Conservation (phyloP, 495 filamentous ascomycete genomes). For the Tuber aestivum region DNA sequence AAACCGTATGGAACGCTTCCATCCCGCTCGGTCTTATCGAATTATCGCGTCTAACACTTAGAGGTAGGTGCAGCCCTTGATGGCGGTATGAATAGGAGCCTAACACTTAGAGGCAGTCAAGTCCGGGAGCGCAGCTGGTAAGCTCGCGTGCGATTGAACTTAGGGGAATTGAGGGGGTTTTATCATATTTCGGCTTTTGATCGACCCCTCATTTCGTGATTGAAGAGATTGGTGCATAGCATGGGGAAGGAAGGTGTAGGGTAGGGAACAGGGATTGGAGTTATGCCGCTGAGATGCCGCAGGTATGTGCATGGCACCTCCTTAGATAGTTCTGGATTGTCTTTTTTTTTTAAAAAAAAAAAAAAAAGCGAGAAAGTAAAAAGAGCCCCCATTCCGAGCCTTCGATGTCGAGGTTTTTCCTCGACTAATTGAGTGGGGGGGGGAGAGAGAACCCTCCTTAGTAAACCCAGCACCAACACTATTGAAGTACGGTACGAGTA, state of each 20-base stretch:
- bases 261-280: background rate
- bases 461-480: background rate
- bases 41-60: constrained; percentile 18
- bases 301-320: too few species aligned
- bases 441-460: background rate
- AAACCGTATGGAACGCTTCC: background rate
- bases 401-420: too few species aligned
- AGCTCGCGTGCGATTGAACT: constrained; percentile 38
- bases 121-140: constrained; percentile 17
- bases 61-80: constrained; percentile 12
- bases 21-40: background rate
- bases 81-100: constrained; percentile 17
- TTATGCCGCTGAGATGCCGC: background rate
- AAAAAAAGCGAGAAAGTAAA: too few species aligned
- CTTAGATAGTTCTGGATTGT: too few species aligned
- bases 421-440: too few species aligned
- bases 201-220: background rate
- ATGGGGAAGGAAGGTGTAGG: background rate
- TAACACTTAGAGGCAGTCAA: constrained; percentile 38
- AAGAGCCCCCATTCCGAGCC: too few species aligned
- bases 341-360: too few species aligned
- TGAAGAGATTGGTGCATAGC: background rate
- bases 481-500: background rate
- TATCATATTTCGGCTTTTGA: background rate
- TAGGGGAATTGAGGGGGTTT: constrained; percentile 24